Evolutionary conservation across 1,139 yeast genomes (phyloP), one percentile per base, ranked within the genome.

Genomic region (Protomyces pachydermus): DNA sequence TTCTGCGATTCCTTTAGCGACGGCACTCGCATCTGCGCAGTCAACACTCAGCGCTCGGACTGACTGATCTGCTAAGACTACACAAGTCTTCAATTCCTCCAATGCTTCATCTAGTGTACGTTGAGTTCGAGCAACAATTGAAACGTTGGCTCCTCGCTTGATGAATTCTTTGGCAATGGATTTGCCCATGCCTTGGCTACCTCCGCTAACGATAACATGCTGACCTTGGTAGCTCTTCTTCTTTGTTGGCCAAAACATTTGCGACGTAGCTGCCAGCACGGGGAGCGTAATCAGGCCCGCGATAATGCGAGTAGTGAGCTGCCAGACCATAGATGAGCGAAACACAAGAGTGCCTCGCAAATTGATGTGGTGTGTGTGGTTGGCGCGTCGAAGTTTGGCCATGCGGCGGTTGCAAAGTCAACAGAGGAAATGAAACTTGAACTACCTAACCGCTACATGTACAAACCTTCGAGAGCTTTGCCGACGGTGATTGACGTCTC

Each of bases 111-210:
- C 70, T 56, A 91, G 78, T 70, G 83, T 86, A 8, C 78, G 62
- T 69, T 80, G 84, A 0, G 89, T 86, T 68, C 98, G 79, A 1
- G 97, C 91, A 16, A 91, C 88, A 20, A 91, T 75, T 1, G 87
- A 78, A 4, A 91, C 89, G 67, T 77, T 77, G 57, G 93, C 88
- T 5, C 88, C 86, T 32, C 74, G 72, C 2, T 76, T 68, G 65
- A 82, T 85, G 56, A 87, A 76, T 67, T 82, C 79, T 50, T 78
- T 77, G 0, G 96, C 96, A 64, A 95, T 74, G 56, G 88, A 88
- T 1, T 84, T 85, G 0, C 99, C 98, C 1, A 93, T 78, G 0
- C 99, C 99, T 72, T 93, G 98, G 0, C 98, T 91, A 0, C 93
- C 98, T 1, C 99, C 99, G 0, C 96, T 83, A 20, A 95, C 81